Evolutionary conservation across 768 basidiomycete genomes (phyloP).

Genomic region (Boletus speciosus): DNA sequence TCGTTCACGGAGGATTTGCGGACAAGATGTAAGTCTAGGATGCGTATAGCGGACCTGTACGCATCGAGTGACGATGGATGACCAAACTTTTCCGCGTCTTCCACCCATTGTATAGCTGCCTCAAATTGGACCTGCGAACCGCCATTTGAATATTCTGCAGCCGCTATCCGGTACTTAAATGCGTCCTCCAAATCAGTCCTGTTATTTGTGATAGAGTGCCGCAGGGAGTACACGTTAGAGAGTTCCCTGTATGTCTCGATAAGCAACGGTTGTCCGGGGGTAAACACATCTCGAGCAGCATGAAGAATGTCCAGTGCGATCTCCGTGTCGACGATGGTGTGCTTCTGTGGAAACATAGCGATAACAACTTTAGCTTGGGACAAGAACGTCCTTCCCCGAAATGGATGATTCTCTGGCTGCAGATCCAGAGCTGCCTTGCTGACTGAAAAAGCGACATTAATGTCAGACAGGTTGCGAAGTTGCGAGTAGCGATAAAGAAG

Average conservation of each 20-base stretch:
- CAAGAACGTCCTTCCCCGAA: constrained; percentile 11
- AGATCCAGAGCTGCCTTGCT: constrained; percentile 10
- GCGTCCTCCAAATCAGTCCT: constrained; percentile 21
- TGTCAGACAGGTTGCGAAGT: not conserved
- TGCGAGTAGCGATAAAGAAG: constrained; percentile 8
- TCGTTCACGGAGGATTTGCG: constrained; percentile 12
- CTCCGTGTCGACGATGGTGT: constrained; percentile 13
- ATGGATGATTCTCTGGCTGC: constrained; percentile 13
- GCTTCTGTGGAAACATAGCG: constrained; percentile 1
- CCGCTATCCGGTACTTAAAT: constrained; percentile 17
- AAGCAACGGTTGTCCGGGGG: constrained; percentile 7
- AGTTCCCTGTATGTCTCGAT: constrained; percentile 12
- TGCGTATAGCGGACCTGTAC: constrained; percentile 16
- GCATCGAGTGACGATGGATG: constrained; percentile 18
- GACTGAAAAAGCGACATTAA: constrained; percentile 11
- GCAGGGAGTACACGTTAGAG: not conserved
- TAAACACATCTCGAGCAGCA: constrained; percentile 8
- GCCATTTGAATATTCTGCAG: constrained; percentile 17
- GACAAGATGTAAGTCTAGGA: constrained; percentile 18
- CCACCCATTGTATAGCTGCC: constrained; percentile 23
- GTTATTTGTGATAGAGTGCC: constrained; percentile 5
- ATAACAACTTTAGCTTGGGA: constrained; percentile 21
- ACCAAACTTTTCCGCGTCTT: constrained; percentile 13
- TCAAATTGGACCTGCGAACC: constrained; percentile 15
- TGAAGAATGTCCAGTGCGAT: constrained; percentile 15